Conservation (phyloP, 2,329 filamentous ascomycete genomes). For the Monilinia vaccinii-corymbosi region DNA sequence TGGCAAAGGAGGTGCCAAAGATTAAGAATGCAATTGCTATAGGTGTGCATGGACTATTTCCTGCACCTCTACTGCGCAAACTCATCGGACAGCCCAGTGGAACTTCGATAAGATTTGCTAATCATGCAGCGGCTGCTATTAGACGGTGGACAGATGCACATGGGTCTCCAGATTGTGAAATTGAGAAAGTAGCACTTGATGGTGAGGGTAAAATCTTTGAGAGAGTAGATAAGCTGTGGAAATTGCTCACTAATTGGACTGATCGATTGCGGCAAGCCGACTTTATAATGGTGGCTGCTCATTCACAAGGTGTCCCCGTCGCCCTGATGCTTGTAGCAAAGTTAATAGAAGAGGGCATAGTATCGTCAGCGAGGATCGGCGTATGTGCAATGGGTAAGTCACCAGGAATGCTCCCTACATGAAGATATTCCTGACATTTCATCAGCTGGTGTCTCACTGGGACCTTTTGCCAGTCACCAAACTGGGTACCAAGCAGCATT, state of each 20-base stretch:
- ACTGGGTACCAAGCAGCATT: constrained; percentile 35
- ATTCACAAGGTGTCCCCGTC: constrained; percentile 93
- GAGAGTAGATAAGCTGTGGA: constrained; percentile 88
- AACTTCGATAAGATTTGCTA: constrained; percentile 88
- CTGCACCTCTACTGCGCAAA: constrained; percentile 74
- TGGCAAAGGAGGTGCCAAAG: constrained; percentile 57
- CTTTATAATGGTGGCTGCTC: constrained; percentile 83
- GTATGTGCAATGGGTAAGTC: constrained; percentile 64
- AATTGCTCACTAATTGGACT: constrained; percentile 87
- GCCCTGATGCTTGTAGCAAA: constrained; percentile 88
- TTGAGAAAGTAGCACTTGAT: constrained; percentile 90
- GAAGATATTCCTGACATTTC: neutral
- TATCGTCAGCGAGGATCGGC: constrained; percentile 68
- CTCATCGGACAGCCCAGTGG: constrained; percentile 93
- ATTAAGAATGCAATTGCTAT: constrained; percentile 86
- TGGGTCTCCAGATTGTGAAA: constrained; percentile 65
- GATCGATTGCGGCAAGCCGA: constrained; percentile 82
- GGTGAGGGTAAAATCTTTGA: constrained; percentile 89
- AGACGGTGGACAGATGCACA: constrained; percentile 69
- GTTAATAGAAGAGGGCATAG: constrained; percentile 79
- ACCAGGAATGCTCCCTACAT: neutral
- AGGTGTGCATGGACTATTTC: constrained; percentile 90
- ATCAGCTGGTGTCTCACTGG: constrained; percentile 84
- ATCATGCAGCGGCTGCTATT: constrained; percentile 75
- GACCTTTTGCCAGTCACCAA: constrained; percentile 57